Evolutionary conservation across 495 filamentous ascomycete species (phyloP).

Genomic region (Annulohypoxylon moriforme): DNA sequence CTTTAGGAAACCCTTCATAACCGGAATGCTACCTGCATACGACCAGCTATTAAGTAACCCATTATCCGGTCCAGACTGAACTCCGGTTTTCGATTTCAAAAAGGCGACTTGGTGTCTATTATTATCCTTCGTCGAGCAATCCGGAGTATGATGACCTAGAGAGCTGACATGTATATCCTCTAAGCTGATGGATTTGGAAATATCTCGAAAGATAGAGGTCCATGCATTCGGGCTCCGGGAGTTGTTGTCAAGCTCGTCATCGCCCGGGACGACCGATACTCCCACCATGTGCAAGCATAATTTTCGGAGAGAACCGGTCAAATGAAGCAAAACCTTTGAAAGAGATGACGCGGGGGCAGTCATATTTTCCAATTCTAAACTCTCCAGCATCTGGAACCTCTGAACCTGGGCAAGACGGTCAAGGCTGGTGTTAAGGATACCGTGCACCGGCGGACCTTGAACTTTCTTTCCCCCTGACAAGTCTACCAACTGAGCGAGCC

Average conservation of each 20-base stretch:
- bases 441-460: not conserved
- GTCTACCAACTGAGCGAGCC: constrained; percentile 33
- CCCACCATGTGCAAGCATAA: constrained; percentile 29
- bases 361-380: constrained; percentile 39
- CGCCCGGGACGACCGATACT: constrained; percentile 15
- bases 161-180: constrained; percentile 23
- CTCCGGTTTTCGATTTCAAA: constrained; percentile 29
- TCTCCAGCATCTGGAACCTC: constrained; percentile 19
- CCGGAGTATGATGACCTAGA: constrained; percentile 36
- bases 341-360: constrained; percentile 21
- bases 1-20: constrained; percentile 35
- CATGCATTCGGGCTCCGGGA: constrained; percentile 39
- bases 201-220: constrained; percentile 33
- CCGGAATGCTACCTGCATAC: constrained; percentile 5
- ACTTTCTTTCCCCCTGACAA: constrained; percentile 13
- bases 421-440: not conserved
- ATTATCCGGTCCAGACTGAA: constrained; percentile 28
- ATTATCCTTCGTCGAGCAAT: constrained; percentile 22
- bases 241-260: constrained; percentile 43
- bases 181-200: constrained; percentile 23
- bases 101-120: constrained; percentile 43
- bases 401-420: not conserved
- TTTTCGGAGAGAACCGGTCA: constrained; percentile 31
- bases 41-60: constrained; percentile 35
- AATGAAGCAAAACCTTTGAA: constrained; percentile 24